Percentiles rank a stretch among this genome's conserved stretches.
Conservation (phyloP, 1,284 basidiomycete species). For the Cutaneotrichosporon sp. region DNA sequence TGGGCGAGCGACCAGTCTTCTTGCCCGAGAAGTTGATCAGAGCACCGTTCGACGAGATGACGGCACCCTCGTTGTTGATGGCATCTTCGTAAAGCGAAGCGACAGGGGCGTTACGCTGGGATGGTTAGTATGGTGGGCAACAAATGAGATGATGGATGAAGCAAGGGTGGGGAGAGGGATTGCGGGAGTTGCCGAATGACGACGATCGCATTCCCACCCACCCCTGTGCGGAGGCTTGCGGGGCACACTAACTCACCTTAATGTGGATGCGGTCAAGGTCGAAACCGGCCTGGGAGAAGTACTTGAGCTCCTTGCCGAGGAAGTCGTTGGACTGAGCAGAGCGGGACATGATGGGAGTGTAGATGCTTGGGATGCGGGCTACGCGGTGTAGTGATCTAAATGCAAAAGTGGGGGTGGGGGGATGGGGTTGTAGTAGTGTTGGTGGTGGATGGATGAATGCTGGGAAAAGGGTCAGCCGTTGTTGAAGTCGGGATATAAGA, state of each 20-base stretch:
- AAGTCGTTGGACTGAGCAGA: constrained; percentile 54
- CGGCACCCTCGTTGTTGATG: constrained; percentile 94
- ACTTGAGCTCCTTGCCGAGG: constrained; percentile 87
- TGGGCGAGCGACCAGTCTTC: constrained; percentile 97
- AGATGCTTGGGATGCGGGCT: constrained; percentile 10
- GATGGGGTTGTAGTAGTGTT: neutral
- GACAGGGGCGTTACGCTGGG: constrained; percentile 93
- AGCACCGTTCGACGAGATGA: constrained; percentile 93
- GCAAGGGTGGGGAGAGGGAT: neutral
- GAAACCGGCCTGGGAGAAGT: constrained; percentile 99
- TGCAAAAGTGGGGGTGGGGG: constrained; percentile 7
- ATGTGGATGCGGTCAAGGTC: constrained; percentile 68
- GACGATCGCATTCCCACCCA: neutral
- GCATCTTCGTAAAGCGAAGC: constrained; percentile 98
- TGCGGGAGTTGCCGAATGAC: neutral
- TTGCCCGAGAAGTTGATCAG: constrained; percentile 99
- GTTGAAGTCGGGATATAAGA: constrained; percentile 5
- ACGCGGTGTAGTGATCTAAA: constrained; percentile 11
- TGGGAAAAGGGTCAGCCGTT: constrained; percentile 8
- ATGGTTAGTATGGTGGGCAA: neutral
- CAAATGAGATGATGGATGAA: neutral
- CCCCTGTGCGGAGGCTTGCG: neutral
- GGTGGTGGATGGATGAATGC: constrained; percentile 11
- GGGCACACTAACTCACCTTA: constrained; percentile 42
- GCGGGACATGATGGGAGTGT: constrained; percentile 34